Evolutionary conservation across 192 early-diverging fungal species (phyloP).

Genomic region (Umbelopsis ramanniana): DNA sequence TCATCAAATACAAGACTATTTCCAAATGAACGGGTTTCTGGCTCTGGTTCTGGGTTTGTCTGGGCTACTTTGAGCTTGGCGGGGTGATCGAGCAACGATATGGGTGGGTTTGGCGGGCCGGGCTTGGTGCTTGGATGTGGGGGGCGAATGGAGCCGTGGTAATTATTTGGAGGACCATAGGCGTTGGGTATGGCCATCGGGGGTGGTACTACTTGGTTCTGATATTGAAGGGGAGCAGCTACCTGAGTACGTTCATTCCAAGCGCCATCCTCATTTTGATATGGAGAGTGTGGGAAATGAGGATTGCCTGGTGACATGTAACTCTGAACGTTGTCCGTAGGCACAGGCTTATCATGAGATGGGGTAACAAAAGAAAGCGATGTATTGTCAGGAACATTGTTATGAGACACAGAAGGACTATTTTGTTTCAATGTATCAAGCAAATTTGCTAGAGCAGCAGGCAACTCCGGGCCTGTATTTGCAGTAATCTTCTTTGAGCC

Average conservation of each 20-base stretch:
- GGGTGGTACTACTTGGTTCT: conserved; percentile 4
- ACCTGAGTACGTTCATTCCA: neutral
- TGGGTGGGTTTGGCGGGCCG: conserved; percentile 3
- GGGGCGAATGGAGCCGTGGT: neutral
- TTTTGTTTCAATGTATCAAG: conserved; percentile 24
- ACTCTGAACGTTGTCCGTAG: neutral
- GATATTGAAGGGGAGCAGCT: neutral
- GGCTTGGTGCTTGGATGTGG: neutral
- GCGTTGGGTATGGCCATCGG: neutral
- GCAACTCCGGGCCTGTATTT: neutral
- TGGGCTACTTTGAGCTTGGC: neutral
- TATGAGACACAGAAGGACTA: conserved; percentile 18
- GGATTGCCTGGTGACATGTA: neutral
- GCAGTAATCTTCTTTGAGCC: neutral
- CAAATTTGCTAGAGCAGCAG: conserved; percentile 20
- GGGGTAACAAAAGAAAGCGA: neutral
- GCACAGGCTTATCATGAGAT: neutral
- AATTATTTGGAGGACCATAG: neutral
- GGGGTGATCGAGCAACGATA: conserved; percentile 17
- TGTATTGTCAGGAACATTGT: conserved; percentile 21
- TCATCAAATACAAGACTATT: conserved; percentile 24
- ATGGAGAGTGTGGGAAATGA: neutral
- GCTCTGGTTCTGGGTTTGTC: neutral
- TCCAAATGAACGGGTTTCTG: neutral
- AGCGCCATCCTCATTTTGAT: neutral